Evolutionary conservation across 2,329 filamentous ascomycete genomes (phyloP).

Genomic region (Arthrobotrys iridis): DNA sequence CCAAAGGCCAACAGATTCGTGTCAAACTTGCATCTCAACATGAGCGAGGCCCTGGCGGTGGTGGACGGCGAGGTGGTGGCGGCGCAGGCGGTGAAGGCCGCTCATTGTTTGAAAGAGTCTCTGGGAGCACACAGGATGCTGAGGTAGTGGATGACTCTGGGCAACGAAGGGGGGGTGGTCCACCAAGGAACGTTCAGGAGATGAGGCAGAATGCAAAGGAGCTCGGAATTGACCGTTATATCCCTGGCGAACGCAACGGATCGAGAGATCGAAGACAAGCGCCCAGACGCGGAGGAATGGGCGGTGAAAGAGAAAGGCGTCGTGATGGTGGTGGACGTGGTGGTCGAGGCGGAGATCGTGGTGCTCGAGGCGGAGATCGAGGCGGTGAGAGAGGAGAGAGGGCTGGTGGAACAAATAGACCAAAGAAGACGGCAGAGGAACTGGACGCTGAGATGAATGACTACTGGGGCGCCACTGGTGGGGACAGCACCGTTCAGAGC

Average conservation of each 20-base stretch:
- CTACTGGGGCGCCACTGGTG: slow-evolving; percentile 71
- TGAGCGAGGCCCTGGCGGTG: slow-evolving; percentile 61
- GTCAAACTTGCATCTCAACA: slow-evolving; percentile 60
- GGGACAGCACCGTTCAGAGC: slow-evolving; percentile 21
- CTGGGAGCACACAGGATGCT: slow-evolving; percentile 63
- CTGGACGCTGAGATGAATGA: slow-evolving; percentile 97
- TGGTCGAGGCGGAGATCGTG: slow-evolving; percentile 52
- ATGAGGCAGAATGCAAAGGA: slow-evolving; percentile 63
- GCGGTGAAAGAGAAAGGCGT: slow-evolving; percentile 65
- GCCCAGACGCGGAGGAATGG: slow-evolving; percentile 60
- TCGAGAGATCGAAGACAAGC: slow-evolving; percentile 58
- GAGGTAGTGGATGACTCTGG: slow-evolving; percentile 59
- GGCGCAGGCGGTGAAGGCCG: slow-evolving; percentile 67
- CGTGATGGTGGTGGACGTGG: slow-evolving; percentile 62
- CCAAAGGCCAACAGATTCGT: slow-evolving; percentile 72
- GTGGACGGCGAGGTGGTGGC: slow-evolving; percentile 62
- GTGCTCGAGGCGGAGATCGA: slow-evolving; percentile 55
- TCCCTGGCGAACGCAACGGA: slow-evolving; percentile 69
- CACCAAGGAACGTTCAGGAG: slow-evolving; percentile 35
- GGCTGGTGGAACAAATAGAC: slow-evolving; percentile 66
- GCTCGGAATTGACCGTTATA: slow-evolving; percentile 80
- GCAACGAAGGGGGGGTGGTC: slow-evolving; percentile 62
- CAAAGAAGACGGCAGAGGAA: slow-evolving; percentile 88
- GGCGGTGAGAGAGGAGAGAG: slow-evolving; percentile 26
- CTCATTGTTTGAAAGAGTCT: slow-evolving; percentile 74